Evolutionary conservation across 1,139 yeast genomes (phyloP).

Genomic region (Pichia sp.): DNA sequence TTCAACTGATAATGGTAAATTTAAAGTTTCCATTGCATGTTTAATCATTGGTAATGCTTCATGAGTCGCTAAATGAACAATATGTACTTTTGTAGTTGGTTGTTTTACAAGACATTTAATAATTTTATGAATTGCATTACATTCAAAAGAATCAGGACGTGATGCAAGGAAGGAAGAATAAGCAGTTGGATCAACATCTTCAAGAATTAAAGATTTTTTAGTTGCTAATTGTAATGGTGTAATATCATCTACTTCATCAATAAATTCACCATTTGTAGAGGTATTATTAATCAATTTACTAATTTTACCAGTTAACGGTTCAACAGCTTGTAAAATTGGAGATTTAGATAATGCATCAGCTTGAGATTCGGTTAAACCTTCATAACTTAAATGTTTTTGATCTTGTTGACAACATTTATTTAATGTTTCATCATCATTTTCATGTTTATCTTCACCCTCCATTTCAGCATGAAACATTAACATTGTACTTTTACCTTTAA

Average conservation of each 20-base stretch:
- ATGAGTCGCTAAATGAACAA: constrained; percentile 84
- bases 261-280: neutral
- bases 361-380: constrained; percentile 42
- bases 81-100: constrained; percentile 72
- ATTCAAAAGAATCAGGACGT: constrained; percentile 83
- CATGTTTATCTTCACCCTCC: constrained; percentile 34
- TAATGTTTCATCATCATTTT: neutral
- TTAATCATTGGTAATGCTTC: constrained; percentile 69
- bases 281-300: constrained; percentile 40
- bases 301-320: constrained; percentile 47
- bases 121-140: constrained; percentile 71
- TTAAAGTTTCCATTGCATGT: constrained; percentile 51
- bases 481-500: constrained; percentile 58
- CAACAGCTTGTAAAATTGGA: constrained; percentile 50
- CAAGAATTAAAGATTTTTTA: constrained; percentile 37
- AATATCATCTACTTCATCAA: constrained; percentile 16
- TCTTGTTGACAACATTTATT: constrained; percentile 3
- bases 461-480: constrained; percentile 93
- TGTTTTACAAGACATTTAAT: constrained; percentile 52
- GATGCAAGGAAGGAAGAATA: constrained; percentile 75
- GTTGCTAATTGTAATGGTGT: constrained; percentile 47
- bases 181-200: constrained; percentile 51
- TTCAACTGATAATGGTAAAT: constrained; percentile 68
- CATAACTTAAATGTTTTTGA: constrained; percentile 13
- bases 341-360: constrained; percentile 49